These are phyloP conservation scores for Beauveria sp. DNA, from an alignment of 2,329 filamentous ascomycete species.

Conservation along the genomic window DNA sequence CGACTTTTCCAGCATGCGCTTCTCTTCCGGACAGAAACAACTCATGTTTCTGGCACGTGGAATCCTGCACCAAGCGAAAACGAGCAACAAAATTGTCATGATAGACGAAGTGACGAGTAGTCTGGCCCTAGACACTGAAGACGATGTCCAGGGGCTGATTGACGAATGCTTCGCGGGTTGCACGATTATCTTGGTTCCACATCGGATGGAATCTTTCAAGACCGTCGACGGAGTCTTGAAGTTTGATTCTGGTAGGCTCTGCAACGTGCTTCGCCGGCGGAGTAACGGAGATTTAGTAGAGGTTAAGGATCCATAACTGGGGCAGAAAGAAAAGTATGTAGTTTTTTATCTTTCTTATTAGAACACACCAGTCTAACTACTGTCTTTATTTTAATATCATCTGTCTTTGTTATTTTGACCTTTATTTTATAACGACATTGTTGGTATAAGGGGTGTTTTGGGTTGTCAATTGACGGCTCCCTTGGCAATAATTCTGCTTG, in stretches of 20 bases:
- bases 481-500: too few relatives aligned
- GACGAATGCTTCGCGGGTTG: neutral
- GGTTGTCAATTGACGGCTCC: too few relatives aligned
- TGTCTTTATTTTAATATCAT: too few relatives aligned
- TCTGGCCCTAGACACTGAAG: neutral
- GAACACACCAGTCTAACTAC: too few relatives aligned
- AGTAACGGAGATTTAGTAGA: neutral
- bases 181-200: neutral
- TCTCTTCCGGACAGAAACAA: neutral
- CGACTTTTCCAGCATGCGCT: neutral
- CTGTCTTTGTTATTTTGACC: too few relatives aligned
- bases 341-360: too few relatives aligned
- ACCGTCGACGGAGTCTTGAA: neutral
- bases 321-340: too few relatives aligned
- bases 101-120: slow-evolving; percentile 7
- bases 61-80: neutral
- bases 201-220: neutral
- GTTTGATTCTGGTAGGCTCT: neutral
- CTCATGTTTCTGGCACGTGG: slow-evolving; percentile 1
- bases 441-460: too few relatives aligned
- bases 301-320: neutral
- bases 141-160: neutral
- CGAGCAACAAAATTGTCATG: neutral
- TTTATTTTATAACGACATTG: too few relatives aligned
- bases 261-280: neutral